Percentiles rank a stretch among this genome's conserved stretches.
Evolutionary conservation across 2,329 filamentous ascomycete genomes (phyloP).

Genomic region (Whalleya microplaca): DNA sequence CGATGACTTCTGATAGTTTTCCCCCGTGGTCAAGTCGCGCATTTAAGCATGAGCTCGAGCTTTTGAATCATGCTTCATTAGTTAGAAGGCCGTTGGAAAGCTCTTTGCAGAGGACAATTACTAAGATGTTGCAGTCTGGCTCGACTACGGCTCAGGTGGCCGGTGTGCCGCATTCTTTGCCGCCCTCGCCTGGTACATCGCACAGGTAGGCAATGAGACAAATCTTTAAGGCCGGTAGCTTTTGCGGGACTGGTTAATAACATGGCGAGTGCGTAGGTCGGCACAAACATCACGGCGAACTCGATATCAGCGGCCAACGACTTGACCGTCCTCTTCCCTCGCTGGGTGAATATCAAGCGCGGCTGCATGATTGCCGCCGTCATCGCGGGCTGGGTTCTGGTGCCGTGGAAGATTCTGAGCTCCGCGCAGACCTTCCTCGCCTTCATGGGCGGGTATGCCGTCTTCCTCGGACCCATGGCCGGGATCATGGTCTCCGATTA

Average conservation of each 20-base stretch:
- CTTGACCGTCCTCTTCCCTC: constrained; percentile 57
- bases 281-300: constrained; percentile 62
- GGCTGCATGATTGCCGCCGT: constrained; percentile 59
- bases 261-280: constrained; percentile 49
- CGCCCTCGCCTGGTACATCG: constrained; percentile 56
- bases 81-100: not conserved
- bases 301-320: constrained; percentile 59
- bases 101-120: not conserved
- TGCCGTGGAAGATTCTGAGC: constrained; percentile 68
- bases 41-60: not conserved
- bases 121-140: constrained; percentile 40
- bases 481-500: constrained; percentile 64
- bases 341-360: constrained; percentile 59
- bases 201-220: constrained; percentile 38
- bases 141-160: constrained; percentile 46
- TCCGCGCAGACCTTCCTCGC: constrained; percentile 62
- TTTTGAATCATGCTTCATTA: not conserved
- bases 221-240: not conserved
- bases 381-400: constrained; percentile 59
- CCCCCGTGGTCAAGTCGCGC: not conserved
- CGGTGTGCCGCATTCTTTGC: constrained; percentile 49
- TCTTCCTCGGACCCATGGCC: constrained; percentile 68
- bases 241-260: constrained; percentile 1
- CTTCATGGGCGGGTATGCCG: constrained; percentile 64
- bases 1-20: not conserved